phyloP scores from a whole-genome alignment of 768 basidiomycete species.

The Suillus cothurnatus region DNA sequence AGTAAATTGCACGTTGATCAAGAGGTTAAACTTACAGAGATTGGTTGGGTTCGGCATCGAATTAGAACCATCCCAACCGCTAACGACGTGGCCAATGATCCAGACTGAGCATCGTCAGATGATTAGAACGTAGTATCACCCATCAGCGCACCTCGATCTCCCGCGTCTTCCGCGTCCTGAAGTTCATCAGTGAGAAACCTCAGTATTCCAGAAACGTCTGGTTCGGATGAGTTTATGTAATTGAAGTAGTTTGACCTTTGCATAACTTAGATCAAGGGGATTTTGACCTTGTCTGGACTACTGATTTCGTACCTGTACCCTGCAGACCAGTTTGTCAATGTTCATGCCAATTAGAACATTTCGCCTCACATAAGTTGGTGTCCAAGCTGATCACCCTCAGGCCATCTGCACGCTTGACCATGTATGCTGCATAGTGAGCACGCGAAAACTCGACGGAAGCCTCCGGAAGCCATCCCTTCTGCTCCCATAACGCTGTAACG shows the following conservation, averaged over 20 bases:
- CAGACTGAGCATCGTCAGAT: conserved; percentile 38
- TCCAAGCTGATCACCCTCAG: conserved; percentile 74
- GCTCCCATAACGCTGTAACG: conserved; percentile 67
- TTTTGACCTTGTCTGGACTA: conserved; percentile 6
- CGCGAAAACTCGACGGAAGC: conserved; percentile 57
- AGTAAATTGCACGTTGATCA: not conserved
- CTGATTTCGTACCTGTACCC: conserved; percentile 33
- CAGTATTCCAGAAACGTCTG: conserved; percentile 76
- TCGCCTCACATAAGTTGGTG: conserved; percentile 68
- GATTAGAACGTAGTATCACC: not conserved
- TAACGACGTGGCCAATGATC: conserved; percentile 59
- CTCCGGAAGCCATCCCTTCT: conserved; percentile 68
- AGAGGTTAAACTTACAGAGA: conserved; percentile 53
- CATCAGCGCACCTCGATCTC: conserved; percentile 59
- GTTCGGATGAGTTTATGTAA: conserved; percentile 71
- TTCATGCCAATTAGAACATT: not conserved
- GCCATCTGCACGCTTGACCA: conserved; percentile 66
- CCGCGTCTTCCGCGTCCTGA: conserved; percentile 75
- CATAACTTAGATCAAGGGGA: conserved; percentile 7
- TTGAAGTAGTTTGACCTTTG: conserved; percentile 70
- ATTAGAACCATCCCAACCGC: conserved; percentile 75
- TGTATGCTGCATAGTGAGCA: conserved; percentile 73
- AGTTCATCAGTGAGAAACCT: conserved; percentile 78
- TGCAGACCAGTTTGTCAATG: conserved; percentile 13
- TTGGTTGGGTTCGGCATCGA: conserved; percentile 65